A percentile compares a stretch with the other conserved stretches of the same genome.
These are phyloP conservation scores for Thinopyrum elongatum DNA, from an alignment of 176 grass and related monocot genomes.

Conservation along the genomic window DNA sequence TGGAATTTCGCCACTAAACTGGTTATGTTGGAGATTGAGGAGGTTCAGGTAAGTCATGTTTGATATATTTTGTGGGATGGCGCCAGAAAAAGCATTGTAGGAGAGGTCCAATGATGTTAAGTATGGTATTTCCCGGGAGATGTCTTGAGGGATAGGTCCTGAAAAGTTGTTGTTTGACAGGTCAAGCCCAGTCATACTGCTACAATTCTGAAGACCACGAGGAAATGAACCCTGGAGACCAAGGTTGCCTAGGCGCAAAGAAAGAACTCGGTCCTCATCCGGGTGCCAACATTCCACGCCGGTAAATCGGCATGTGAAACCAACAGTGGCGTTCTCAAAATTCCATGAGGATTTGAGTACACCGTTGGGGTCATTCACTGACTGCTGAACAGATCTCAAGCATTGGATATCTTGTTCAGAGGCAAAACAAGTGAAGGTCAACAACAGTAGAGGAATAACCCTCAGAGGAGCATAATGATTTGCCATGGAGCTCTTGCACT, in stretches of 20 bases:
- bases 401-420: constrained; percentile 49
- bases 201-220: constrained; percentile 58
- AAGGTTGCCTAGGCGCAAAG: constrained; percentile 64
- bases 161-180: constrained; percentile 64
- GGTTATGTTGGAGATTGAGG: constrained; percentile 76
- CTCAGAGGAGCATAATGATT: constrained; percentile 28
- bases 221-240: constrained; percentile 72
- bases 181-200: constrained; percentile 68
- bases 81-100: constrained; percentile 54
- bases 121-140: constrained; percentile 40
- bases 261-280: constrained; percentile 68
- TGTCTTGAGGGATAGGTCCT: constrained; percentile 61
- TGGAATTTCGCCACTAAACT: constrained; percentile 54
- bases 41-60: constrained; percentile 54
- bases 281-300: constrained; percentile 89
- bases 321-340: constrained; percentile 26
- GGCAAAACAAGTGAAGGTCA: constrained; percentile 28
- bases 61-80: constrained; percentile 46
- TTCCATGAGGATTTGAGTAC: constrained; percentile 54
- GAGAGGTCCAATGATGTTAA: constrained; percentile 71
- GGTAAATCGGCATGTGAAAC: constrained; percentile 59
- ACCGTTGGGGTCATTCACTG: constrained; percentile 43
- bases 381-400: constrained; percentile 33
- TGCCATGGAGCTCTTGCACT: constrained; percentile 16
- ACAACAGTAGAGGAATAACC: constrained; percentile 18